phyloP scores from a whole-genome alignment of 192 early-diverging fungal genomes.

The Haplosporangium gracile region DNA sequence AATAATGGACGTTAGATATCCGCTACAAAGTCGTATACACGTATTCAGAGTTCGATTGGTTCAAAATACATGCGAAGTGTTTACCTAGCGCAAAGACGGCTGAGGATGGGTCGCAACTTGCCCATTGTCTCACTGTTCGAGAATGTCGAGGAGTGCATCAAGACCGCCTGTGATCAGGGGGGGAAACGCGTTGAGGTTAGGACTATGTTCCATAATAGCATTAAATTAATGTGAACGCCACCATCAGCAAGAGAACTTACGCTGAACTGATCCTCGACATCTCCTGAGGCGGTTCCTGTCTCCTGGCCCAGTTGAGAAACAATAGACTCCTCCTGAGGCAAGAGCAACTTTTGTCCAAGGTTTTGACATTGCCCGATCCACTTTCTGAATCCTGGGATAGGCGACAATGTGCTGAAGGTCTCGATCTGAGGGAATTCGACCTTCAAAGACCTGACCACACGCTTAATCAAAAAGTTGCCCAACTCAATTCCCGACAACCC shows the following conservation, averaged over 20 bases:
- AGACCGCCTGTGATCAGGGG: constrained; percentile 15
- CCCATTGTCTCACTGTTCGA: constrained; percentile 23
- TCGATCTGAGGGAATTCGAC: constrained; percentile 74
- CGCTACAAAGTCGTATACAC: not conserved
- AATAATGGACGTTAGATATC: not conserved
- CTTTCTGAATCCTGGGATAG: constrained; percentile 87
- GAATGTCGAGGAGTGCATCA: constrained; percentile 27
- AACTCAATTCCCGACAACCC: constrained; percentile 90
- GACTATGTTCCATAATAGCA: not conserved
- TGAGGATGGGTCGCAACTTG: constrained; percentile 68
- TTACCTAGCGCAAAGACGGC: constrained; percentile 71
- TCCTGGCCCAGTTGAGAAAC: not conserved
- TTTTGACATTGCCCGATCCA: constrained; percentile 69
- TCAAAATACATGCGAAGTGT: not conserved
- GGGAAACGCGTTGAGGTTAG: not conserved
- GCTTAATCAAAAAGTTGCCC: constrained; percentile 92
- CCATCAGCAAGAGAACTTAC: not conserved
- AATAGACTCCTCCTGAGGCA: constrained; percentile 27
- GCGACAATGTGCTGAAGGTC: constrained; percentile 91
- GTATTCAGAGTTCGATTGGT: not conserved
- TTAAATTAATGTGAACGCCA: not conserved
- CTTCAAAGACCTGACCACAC: constrained; percentile 86
- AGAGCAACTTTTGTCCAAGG: constrained; percentile 35
- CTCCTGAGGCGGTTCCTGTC: not conserved
- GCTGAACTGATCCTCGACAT: constrained; percentile 30